Evolutionary conservation across 2,329 filamentous ascomycete species (phyloP).

Genomic region (Tolypocladium pustulatum): DNA sequence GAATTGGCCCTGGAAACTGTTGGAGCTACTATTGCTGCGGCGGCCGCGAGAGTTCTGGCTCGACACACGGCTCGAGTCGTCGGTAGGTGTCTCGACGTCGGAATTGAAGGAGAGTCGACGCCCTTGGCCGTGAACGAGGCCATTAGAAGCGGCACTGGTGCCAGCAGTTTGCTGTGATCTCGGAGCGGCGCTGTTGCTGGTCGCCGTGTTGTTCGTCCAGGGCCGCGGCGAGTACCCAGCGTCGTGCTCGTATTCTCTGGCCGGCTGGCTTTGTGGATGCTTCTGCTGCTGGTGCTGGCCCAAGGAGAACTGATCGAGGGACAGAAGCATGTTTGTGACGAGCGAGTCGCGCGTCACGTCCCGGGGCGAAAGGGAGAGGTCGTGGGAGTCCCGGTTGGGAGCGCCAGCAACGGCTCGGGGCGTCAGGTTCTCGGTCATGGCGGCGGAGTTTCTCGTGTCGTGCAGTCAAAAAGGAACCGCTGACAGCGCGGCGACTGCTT

Average conservation of each 20-base stretch:
- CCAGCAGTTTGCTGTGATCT: neutral
- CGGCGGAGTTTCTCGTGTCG: constrained; percentile 6
- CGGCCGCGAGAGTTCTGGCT: constrained; percentile 45
- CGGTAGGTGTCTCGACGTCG: constrained; percentile 45
- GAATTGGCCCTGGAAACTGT: constrained; percentile 52
- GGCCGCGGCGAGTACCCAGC: constrained; percentile 4
- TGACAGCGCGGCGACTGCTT: constrained; percentile 2
- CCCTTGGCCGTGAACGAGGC: constrained; percentile 7
- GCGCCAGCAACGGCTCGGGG: constrained; percentile 8
- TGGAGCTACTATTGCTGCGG: constrained; percentile 73
- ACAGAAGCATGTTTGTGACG: constrained; percentile 90
- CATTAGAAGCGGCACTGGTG: neutral
- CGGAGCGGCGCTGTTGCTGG: neutral
- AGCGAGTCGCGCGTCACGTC: constrained; percentile 80
- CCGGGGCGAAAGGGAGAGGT: constrained; percentile 68
- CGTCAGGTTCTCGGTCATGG: constrained; percentile 15
- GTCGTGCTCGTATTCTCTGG: constrained; percentile 15
- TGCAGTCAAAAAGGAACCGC: constrained; percentile 15
- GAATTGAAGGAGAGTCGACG: constrained; percentile 48
- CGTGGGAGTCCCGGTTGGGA: constrained; percentile 59
- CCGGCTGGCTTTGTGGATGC: neutral
- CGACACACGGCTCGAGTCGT: constrained; percentile 44
- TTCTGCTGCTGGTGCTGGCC: constrained; percentile 20
- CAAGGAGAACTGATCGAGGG: constrained; percentile 72
- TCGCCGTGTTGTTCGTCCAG: neutral